These are phyloP conservation scores for Fusarium sp. DNA, from an alignment of 2,329 filamentous ascomycete genomes.

Conservation along the genomic window DNA sequence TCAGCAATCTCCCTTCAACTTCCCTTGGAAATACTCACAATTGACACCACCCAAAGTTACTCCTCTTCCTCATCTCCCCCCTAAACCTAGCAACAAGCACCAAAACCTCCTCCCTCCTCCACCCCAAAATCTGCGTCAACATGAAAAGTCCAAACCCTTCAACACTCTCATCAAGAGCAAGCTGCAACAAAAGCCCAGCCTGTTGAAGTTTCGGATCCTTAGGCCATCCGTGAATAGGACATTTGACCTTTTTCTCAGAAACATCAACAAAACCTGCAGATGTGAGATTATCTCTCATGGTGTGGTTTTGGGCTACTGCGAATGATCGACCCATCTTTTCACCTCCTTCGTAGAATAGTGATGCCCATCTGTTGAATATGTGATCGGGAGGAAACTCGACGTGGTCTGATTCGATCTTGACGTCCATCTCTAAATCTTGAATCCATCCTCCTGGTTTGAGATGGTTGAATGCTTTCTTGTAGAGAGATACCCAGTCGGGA, in stretches of 20 bases:
- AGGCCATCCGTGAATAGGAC: conserved; percentile 59
- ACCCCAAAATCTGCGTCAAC: conserved; percentile 46
- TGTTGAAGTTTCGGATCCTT: conserved; percentile 57
- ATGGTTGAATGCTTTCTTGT: conserved; percentile 63
- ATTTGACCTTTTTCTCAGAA: conserved; percentile 48
- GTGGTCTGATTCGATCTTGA: conserved; percentile 30
- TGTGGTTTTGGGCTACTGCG: conserved; percentile 25
- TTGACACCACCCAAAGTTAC: conserved; percentile 27
- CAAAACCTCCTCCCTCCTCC: conserved; percentile 44
- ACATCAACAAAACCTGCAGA: conserved; percentile 53
- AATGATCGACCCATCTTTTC: conserved; percentile 46
- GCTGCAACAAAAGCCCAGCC: conserved; percentile 51
- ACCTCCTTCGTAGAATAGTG: conserved; percentile 45
- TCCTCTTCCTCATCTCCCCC: conserved; percentile 26
- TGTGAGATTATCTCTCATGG: conserved; percentile 37
- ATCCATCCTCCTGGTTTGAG: conserved; percentile 57
- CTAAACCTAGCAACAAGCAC: conserved; percentile 42
- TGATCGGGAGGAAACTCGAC: conserved; percentile 26
- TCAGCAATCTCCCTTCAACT: neutral
- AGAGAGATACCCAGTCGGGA: conserved; percentile 66
- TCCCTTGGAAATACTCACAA: conserved; percentile 14
- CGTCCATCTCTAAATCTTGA: conserved; percentile 47
- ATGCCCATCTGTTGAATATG: conserved; percentile 47
- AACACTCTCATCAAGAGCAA: conserved; percentile 46
- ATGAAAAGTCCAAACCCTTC: conserved; percentile 48